A percentile compares a stretch with the other conserved stretches of the same genome.
Evolutionary conservation across 2,329 filamentous ascomycete species (phyloP).

Genomic region (Juglanconis oblonga): DNA sequence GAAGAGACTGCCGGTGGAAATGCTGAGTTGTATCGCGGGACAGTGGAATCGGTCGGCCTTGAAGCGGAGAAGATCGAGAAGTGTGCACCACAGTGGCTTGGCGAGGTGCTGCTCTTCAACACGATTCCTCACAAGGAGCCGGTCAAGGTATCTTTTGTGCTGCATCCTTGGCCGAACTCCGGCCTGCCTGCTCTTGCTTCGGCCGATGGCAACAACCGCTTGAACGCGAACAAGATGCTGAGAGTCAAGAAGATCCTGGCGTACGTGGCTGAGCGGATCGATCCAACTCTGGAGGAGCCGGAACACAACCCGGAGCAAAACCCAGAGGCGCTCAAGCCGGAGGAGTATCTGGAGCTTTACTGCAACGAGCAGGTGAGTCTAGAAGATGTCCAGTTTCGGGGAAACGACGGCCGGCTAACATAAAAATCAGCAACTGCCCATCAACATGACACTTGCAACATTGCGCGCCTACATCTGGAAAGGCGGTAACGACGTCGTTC

Average conservation of each 20-base stretch:
- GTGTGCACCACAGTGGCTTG: slow-evolving; percentile 86
- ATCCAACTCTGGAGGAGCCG: slow-evolving; percentile 43
- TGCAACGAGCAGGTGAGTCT: slow-evolving; percentile 81
- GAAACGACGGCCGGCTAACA: slow-evolving; percentile 2
- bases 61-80: slow-evolving; percentile 84
- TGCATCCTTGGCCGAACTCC: slow-evolving; percentile 75
- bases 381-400: neutral
- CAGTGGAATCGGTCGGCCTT: slow-evolving; percentile 70
- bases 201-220: slow-evolving; percentile 77
- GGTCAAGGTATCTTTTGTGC: slow-evolving; percentile 90
- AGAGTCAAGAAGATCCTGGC: slow-evolving; percentile 90
- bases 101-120: slow-evolving; percentile 82
- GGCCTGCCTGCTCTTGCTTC: slow-evolving; percentile 69
- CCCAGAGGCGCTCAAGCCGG: slow-evolving; percentile 65
- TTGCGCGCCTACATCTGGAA: slow-evolving; percentile 92
- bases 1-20: slow-evolving; percentile 66
- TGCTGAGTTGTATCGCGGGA: slow-evolving; percentile 88
- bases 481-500: slow-evolving; percentile 84
- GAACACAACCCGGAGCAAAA: slow-evolving; percentile 55
- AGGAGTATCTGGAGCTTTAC: slow-evolving; percentile 93
- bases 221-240: slow-evolving; percentile 97
- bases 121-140: slow-evolving; percentile 83
- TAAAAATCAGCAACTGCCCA: slow-evolving; percentile 58
- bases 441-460: slow-evolving; percentile 89
- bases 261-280: slow-evolving; percentile 90